Percentiles rank a stretch among this genome's conserved stretches.
Evolutionary conservation across 768 basidiomycete species (phyloP).

Genomic region (Dacryopinax spathularia): DNA sequence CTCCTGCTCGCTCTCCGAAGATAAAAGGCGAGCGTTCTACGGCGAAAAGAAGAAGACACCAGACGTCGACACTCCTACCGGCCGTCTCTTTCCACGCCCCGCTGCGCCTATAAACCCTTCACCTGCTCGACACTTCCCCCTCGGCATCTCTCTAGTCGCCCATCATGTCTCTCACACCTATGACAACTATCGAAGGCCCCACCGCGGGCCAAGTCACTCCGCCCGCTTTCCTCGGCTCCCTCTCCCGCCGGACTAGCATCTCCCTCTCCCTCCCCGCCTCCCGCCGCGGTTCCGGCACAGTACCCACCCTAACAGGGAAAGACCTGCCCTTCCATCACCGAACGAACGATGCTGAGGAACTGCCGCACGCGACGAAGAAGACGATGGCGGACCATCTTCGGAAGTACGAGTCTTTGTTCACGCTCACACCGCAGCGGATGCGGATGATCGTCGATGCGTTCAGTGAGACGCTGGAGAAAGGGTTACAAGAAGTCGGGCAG

Average conservation of each 20-base stretch:
- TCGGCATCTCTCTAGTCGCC: neutral
- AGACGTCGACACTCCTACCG: no score
- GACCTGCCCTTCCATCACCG: constrained; percentile 1
- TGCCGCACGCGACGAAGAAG: constrained; percentile 90
- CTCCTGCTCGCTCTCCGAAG: no score
- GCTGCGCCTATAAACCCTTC: no score
- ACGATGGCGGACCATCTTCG: constrained; percentile 89
- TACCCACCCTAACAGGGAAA: neutral
- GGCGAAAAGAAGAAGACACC: no score
- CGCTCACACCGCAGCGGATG: constrained; percentile 80
- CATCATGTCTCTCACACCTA: neutral
- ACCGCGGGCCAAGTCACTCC: neutral
- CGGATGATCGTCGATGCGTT: constrained; percentile 95
- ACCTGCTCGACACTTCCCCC: neutral
- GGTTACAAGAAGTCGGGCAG: constrained; percentile 68
- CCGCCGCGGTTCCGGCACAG: neutral
- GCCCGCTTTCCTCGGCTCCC: neutral
- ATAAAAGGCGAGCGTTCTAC: no score
- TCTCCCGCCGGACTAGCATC: neutral
- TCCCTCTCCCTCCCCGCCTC: neutral
- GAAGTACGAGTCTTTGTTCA: constrained; percentile 81
- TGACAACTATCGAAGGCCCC: neutral
- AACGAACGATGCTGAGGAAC: constrained; percentile 38
- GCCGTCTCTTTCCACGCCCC: no score
- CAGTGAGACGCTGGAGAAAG: constrained; percentile 77